Evolutionary conservation across 768 basidiomycete species (phyloP).

Genomic region (Stropharia rugosoannulata): DNA sequence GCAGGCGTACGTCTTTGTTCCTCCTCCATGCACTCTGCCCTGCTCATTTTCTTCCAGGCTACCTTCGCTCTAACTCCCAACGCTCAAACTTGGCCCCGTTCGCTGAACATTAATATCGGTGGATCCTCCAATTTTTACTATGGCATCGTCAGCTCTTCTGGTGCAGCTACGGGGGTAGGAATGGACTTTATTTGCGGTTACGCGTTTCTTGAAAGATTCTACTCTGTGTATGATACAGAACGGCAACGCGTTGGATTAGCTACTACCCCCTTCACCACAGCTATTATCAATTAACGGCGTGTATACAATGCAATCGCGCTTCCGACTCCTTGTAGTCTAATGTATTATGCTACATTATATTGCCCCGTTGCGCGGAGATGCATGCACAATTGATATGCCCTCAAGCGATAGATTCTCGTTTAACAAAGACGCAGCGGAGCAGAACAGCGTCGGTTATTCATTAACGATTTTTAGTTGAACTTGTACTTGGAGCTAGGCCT

Average conservation of each 20-base stretch:
- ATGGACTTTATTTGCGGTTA: constrained; percentile 56
- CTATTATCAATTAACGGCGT: constrained; percentile 24
- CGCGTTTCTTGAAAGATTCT: constrained; percentile 48
- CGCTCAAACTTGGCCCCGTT: constrained; percentile 68
- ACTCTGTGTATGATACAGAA: constrained; percentile 59
- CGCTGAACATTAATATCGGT: constrained; percentile 54
- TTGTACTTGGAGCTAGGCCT: too few relatives aligned
- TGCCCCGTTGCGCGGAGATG: too few relatives aligned
- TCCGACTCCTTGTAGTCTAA: not conserved
- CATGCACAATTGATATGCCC: too few relatives aligned
- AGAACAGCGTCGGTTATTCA: too few relatives aligned
- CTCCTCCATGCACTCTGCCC: not conserved
- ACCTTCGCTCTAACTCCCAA: constrained; percentile 56
- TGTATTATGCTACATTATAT: too few relatives aligned
- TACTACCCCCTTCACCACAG: constrained; percentile 44
- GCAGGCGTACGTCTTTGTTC: constrained; percentile 36
- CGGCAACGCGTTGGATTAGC: constrained; percentile 56
- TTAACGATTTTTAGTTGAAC: too few relatives aligned
- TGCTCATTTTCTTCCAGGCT: constrained; percentile 24
- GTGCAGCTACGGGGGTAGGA: constrained; percentile 46
- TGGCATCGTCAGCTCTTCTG: constrained; percentile 51
- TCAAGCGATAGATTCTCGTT: too few relatives aligned
- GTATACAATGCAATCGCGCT: not conserved
- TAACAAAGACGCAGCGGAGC: too few relatives aligned
- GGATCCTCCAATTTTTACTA: constrained; percentile 50